Conservation (phyloP, 352 stramenopile species). For the Globisporangium apiculatum region DNA sequence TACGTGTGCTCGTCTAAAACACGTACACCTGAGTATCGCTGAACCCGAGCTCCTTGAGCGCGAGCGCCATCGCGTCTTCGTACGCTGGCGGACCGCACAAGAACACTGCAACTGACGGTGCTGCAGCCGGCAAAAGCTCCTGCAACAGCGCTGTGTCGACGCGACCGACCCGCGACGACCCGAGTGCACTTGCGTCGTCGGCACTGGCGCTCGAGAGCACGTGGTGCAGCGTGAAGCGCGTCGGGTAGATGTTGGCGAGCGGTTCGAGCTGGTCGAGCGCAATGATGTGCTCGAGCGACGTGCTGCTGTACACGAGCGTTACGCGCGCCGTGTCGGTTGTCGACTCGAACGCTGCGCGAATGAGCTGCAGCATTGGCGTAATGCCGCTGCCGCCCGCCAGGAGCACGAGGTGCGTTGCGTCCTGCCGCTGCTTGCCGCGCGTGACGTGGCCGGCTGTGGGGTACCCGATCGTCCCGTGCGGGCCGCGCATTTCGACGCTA, state of each 20-base stretch:
- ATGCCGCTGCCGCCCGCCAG: conserved; percentile 75
- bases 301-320: conserved; percentile 72
- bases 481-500: conserved; percentile 70
- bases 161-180: conserved; percentile 39
- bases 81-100: conserved; percentile 70
- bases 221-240: conserved; percentile 59
- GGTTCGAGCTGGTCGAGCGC: conserved; percentile 66
- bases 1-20: conserved; percentile 26
- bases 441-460: conserved; percentile 40
- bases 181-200: conserved; percentile 38
- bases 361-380: conserved; percentile 77
- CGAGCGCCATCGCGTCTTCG: conserved; percentile 42
- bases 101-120: conserved; percentile 46
- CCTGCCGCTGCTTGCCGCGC: conserved; percentile 31
- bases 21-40: conserved; percentile 49
- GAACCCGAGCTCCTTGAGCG: conserved; percentile 44
- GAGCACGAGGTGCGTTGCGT: conserved; percentile 62
- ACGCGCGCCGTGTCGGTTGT: conserved; percentile 46
- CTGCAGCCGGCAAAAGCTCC: conserved; percentile 32
- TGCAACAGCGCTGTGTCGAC: conserved; percentile 39
- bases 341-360: conserved; percentile 61
- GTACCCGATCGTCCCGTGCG: conserved; percentile 61
- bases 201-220: conserved; percentile 39
- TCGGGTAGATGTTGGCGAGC: conserved; percentile 70
- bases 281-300: conserved; percentile 60